Evolutionary conservation across 305 asterid genomes (phyloP).

Genomic region (Salvia sclarea): DNA sequence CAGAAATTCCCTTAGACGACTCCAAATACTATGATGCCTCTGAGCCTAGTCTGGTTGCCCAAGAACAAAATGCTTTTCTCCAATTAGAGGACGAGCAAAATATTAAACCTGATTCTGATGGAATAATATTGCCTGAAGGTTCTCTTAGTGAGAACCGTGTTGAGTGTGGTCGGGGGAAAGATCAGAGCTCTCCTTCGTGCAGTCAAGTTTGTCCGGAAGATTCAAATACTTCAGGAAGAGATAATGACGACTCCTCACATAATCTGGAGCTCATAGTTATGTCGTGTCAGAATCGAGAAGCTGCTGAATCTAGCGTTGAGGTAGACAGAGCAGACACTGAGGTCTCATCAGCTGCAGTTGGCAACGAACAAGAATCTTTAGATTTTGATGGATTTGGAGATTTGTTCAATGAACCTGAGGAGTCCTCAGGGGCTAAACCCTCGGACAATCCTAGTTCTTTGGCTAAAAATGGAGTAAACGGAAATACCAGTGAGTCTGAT

Average conservation of each 20-base stretch:
- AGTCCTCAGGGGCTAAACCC: constrained; percentile 40
- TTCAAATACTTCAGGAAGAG: constrained; percentile 41
- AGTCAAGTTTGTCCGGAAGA: constrained; percentile 35
- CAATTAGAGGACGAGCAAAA: constrained; percentile 40
- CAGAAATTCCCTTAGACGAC: constrained; percentile 34
- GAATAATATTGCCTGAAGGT: constrained; percentile 23
- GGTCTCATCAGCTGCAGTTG: constrained; percentile 38
- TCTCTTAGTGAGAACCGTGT: constrained; percentile 34
- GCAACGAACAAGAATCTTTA: constrained; percentile 45
- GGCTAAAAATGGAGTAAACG: constrained; percentile 45
- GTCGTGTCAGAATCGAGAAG: constrained; percentile 59
- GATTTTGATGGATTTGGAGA: constrained; percentile 74
- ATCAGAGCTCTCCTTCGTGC: constrained; percentile 38
- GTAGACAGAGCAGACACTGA: constrained; percentile 37
- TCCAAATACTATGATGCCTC: constrained; percentile 32
- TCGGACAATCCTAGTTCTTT: constrained; percentile 34
- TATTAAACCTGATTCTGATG: constrained; percentile 17
- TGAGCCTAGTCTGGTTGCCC: constrained; percentile 34
- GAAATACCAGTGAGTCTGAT: constrained; percentile 70
- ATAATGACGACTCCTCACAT: constrained; percentile 45
- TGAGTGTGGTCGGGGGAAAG: constrained; percentile 36
- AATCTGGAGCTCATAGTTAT: constrained; percentile 50
- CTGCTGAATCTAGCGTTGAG: constrained; percentile 39
- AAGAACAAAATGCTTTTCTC: constrained; percentile 32
- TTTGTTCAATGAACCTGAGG: constrained; percentile 82